Evolutionary conservation across 176 grass and related monocot genomes (phyloP).

Genomic region (Oryza officinalis): DNA sequence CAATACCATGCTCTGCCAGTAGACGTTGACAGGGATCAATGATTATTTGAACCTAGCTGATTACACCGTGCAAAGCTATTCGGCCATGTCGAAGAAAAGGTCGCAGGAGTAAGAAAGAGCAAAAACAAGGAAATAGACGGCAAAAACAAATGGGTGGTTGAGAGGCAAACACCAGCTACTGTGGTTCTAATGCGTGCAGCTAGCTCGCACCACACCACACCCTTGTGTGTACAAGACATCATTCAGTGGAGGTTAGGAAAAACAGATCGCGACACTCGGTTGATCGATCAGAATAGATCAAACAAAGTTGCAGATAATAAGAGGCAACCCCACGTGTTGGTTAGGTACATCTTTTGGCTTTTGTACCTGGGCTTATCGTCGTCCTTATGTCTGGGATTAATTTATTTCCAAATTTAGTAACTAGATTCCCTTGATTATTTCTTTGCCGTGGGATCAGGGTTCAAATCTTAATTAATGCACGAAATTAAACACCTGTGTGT

Average conservation of each 20-base stretch:
- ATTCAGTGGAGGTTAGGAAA: neutral
- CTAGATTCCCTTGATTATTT: neutral
- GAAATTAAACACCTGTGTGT: too few species aligned
- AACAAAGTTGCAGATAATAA: neutral
- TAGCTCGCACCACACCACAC: conserved; percentile 8
- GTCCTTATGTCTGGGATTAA: neutral
- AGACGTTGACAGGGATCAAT: neutral
- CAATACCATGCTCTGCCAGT: neutral
- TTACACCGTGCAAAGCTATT: neutral
- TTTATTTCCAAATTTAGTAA: neutral
- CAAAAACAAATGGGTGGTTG: conserved; percentile 25
- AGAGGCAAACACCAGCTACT: neutral
- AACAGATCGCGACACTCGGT: neutral
- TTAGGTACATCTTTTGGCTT: neutral
- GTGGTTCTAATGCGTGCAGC: conserved; percentile 24
- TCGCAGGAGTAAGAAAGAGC: neutral
- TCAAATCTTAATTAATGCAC: neutral
- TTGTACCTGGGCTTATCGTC: neutral
- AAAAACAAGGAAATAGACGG: conserved; percentile 8
- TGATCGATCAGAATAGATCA: conserved; percentile 15
- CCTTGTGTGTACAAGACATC: neutral
- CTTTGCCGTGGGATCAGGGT: neutral
- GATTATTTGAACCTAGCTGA: conserved; percentile 20
- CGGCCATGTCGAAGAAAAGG: neutral
- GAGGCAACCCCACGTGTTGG: conserved; percentile 5